Evolutionary conservation across 331 rosid species (phyloP).

Genomic region (Cydonia oblonga): DNA sequence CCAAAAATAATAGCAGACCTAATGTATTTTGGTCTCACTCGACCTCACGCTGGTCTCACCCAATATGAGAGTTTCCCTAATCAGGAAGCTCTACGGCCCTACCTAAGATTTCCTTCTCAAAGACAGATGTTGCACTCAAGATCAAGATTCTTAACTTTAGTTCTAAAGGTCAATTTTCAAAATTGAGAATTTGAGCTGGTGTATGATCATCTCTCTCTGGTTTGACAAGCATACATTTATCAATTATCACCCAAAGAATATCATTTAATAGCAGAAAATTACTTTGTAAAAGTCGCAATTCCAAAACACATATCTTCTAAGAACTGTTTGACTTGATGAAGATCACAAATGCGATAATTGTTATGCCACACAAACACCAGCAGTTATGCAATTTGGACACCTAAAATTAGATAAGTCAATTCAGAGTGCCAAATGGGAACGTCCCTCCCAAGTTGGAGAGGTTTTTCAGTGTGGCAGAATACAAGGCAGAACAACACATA

Average conservation of each 20-base stretch:
- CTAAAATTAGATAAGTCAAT: neutral
- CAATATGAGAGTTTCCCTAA: too few relatives aligned
- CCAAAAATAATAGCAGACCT: too few relatives aligned
- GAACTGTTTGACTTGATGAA: neutral
- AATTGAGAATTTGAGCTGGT: neutral
- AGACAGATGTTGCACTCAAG: neutral
- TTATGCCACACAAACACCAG: neutral
- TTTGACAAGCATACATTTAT: neutral
- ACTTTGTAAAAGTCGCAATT: neutral
- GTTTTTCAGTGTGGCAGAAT: too few relatives aligned
- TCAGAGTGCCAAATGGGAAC: neutral
- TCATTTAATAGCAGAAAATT: neutral
- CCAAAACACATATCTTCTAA: neutral
- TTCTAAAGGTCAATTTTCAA: neutral
- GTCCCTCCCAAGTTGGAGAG: too few relatives aligned
- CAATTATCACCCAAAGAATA: neutral
- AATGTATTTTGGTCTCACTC: neutral
- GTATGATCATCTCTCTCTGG: conserved; percentile 1
- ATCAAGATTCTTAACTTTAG: neutral
- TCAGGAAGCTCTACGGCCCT: neutral
- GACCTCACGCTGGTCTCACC: neutral
- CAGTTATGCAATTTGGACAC: neutral
- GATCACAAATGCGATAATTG: neutral
- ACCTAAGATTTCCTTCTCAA: neutral
- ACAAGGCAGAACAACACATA: too few relatives aligned